A percentile compares a stretch with the other conserved stretches of the same genome.
phyloP scores from a whole-genome alignment of 2,329 filamentous ascomycete genomes.

The Dactylellina leptospora region DNA sequence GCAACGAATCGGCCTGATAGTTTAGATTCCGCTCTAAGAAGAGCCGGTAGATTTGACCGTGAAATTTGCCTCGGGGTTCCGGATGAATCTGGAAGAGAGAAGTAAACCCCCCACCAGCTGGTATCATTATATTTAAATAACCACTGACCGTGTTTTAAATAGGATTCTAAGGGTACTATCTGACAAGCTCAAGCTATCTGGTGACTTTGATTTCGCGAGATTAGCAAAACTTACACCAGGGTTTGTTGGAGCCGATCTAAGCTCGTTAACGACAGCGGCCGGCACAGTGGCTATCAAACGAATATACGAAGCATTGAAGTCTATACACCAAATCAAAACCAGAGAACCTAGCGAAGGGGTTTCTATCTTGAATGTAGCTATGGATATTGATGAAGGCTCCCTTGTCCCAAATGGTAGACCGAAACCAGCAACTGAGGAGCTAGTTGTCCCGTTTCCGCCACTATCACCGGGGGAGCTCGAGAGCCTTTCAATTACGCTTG shows the following conservation, averaged over 20 bases:
- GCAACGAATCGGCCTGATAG: conserved; percentile 90
- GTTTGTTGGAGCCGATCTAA: conserved; percentile 89
- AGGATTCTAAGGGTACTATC: conserved; percentile 78
- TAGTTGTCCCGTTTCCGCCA: conserved; percentile 31
- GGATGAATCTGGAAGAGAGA: conserved; percentile 76
- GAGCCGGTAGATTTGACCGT: conserved; percentile 79
- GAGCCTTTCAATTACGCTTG: conserved; percentile 68
- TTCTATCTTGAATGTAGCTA: conserved; percentile 40
- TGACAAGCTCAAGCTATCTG: conserved; percentile 70
- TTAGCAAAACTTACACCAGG: conserved; percentile 88
- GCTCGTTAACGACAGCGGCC: conserved; percentile 73
- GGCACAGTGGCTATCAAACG: conserved; percentile 71
- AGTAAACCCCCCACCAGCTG: conserved; percentile 58
- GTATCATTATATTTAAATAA: not conserved
- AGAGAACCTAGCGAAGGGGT: conserved; percentile 9
- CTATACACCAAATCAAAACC: conserved; percentile 61
- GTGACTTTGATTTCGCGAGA: conserved; percentile 75
- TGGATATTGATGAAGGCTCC: conserved; percentile 58
- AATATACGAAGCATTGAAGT: conserved; percentile 66
- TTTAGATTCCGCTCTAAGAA: conserved; percentile 78
- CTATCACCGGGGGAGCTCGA: conserved; percentile 54
- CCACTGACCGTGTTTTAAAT: not conserved
- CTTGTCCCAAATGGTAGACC: conserved; percentile 10
- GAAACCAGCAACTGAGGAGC: conserved; percentile 6
- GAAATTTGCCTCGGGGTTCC: conserved; percentile 90